Conservation (phyloP, 202 grass and related monocot species). For the Elaeis oleifera region DNA sequence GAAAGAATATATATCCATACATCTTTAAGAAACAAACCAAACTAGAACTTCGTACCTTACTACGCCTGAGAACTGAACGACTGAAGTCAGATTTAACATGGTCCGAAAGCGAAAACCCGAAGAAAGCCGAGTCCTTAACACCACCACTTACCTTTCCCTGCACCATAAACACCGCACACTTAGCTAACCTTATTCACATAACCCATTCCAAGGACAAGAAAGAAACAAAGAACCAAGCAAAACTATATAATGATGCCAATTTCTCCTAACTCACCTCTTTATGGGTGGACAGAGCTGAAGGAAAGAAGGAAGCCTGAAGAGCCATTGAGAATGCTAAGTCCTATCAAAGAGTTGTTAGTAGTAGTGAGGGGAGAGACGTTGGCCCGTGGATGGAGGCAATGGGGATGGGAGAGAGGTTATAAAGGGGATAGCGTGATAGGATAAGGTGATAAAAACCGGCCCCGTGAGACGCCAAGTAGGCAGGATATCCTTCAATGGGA, state of each 20-base stretch:
- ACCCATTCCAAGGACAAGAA: too few relatives aligned
- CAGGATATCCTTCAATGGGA: slow-evolving; percentile 43
- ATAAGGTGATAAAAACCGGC: slow-evolving; percentile 62
- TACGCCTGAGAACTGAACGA: slow-evolving; percentile 19
- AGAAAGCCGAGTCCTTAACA: slow-evolving; percentile 51
- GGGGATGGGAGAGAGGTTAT: not conserved
- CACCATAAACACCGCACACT: not conserved
- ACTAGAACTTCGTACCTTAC: slow-evolving; percentile 34
- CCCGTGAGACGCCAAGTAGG: slow-evolving; percentile 29
- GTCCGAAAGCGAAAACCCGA: slow-evolving; percentile 49
- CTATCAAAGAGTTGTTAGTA: too few relatives aligned
- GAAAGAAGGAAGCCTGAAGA: slow-evolving; percentile 70
- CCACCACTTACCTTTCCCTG: slow-evolving; percentile 28
- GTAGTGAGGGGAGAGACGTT: not conserved
- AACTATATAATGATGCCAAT: too few relatives aligned
- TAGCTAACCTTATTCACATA: too few relatives aligned
- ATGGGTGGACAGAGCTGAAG: slow-evolving; percentile 57
- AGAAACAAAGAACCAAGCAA: too few relatives aligned
- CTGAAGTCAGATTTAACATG: slow-evolving; percentile 15
- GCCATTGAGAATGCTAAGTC: not conserved
- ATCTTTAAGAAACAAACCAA: too few relatives aligned
- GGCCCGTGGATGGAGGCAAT: not conserved
- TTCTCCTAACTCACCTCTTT: slow-evolving; percentile 51
- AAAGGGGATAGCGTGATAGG: slow-evolving; percentile 7
- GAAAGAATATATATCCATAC: too few relatives aligned